These are phyloP conservation scores for Nepenthes alata DNA, from an alignment of 179 eudicot species.

Conservation along the genomic window DNA sequence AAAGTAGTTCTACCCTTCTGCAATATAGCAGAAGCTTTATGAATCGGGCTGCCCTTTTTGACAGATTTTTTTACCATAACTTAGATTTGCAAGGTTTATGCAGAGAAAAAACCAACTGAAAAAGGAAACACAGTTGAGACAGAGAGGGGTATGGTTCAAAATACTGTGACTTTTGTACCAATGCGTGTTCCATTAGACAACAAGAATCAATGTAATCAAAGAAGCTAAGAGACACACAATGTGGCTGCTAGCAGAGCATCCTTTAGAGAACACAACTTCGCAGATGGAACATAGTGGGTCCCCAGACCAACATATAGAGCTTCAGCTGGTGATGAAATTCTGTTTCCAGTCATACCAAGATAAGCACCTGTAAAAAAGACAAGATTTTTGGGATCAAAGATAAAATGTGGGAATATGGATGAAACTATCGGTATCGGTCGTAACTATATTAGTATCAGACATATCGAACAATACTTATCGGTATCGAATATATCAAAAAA, in stretches of 20 bases:
- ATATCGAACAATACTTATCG: too few relatives aligned
- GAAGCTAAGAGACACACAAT: slow-evolving; percentile 46
- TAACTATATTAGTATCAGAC: too few relatives aligned
- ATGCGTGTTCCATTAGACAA: not conserved
- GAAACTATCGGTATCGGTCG: too few relatives aligned
- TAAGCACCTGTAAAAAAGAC: slow-evolving; percentile 56
- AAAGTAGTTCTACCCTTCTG: too few relatives aligned
- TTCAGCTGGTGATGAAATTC: slow-evolving; percentile 80
- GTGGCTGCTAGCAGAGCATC: slow-evolving; percentile 47
- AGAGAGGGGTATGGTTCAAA: too few relatives aligned
- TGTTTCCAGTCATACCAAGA: slow-evolving; percentile 89
- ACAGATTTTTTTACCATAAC: too few relatives aligned
- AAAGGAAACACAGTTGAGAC: too few relatives aligned
- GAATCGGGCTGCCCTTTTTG: too few relatives aligned
- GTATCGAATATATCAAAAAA: too few relatives aligned
- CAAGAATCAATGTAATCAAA: not conserved
- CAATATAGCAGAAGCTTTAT: too few relatives aligned
- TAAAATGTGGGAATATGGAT: not conserved
- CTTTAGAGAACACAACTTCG: slow-evolving; percentile 52
- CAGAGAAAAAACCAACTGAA: too few relatives aligned
- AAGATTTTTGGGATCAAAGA: not conserved
- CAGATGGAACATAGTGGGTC: slow-evolving; percentile 79
- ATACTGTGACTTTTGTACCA: not conserved
- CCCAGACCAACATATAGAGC: slow-evolving; percentile 85
- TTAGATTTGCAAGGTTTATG: too few relatives aligned